phyloP scores from a whole-genome alignment of 2,329 filamentous ascomycete genomes.

The Microsporum canis region DNA sequence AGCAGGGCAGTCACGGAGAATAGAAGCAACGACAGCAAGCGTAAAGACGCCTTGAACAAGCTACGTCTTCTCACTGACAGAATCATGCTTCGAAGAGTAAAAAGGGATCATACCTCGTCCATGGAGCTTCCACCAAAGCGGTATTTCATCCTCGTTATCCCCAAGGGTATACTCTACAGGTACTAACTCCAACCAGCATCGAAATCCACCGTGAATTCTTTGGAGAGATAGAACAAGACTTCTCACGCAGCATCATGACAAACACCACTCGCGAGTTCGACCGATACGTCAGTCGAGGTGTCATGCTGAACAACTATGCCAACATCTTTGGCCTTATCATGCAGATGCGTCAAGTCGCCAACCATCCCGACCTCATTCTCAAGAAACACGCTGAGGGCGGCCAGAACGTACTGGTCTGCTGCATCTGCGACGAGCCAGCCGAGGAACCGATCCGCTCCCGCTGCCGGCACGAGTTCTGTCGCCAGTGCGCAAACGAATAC shows the following conservation, averaged over 20 bases:
- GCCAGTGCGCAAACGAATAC: slow-evolving; percentile 67
- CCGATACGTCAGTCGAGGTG: slow-evolving; percentile 87
- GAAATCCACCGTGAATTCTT: slow-evolving; percentile 92
- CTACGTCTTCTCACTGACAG: slow-evolving; percentile 79
- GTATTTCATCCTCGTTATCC: slow-evolving; percentile 13
- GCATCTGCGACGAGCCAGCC: slow-evolving; percentile 90
- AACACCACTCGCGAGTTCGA: slow-evolving; percentile 82
- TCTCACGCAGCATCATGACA: slow-evolving; percentile 90
- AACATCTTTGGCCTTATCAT: slow-evolving; percentile 99
- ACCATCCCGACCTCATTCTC: slow-evolving; percentile 86
- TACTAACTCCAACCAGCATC: slow-evolving; percentile 37
- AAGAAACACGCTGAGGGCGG: slow-evolving; percentile 78
- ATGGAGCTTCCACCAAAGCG: slow-evolving; percentile 97
- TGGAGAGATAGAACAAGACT: slow-evolving; percentile 88
- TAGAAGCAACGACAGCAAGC: slow-evolving; percentile 38
- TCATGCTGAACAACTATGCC: slow-evolving; percentile 93
- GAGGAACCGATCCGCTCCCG: slow-evolving; percentile 87
- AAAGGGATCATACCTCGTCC: slow-evolving; percentile 81
- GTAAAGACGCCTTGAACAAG: slow-evolving; percentile 63
- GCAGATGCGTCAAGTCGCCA: slow-evolving; percentile 97
- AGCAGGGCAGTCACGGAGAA: slow-evolving; percentile 43
- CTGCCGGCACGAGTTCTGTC: slow-evolving; percentile 89
- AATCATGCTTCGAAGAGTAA: slow-evolving; percentile 91
- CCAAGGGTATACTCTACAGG: neutral
- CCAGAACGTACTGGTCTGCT: slow-evolving; percentile 82